Base-by-base conservation (phyloP, 305 asterid species). In the Fraxinus sp. region DNA sequence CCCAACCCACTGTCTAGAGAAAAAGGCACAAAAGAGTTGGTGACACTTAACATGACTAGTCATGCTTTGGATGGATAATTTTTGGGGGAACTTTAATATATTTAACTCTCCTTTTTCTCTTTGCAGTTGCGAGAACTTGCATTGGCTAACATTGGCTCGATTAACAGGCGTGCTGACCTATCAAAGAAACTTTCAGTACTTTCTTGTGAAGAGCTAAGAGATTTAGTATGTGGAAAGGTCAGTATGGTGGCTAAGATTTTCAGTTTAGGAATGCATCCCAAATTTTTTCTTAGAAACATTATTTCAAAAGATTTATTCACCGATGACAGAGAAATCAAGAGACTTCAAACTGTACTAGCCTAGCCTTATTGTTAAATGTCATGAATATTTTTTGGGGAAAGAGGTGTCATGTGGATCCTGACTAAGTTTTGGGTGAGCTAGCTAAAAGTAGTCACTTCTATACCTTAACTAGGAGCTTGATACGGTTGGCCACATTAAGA, bases 91-190 rank as follows among this genome's bases (percentile, higher is more conserved):
- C 16, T 68, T 44, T 18, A 66, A 66, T 78, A 44, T 72, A 52
- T 80, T 80, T 70, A 76, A 80, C 33, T 73, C 24, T 36, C 72
- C 26, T 76, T 85, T 52, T 41, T 32, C 74, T 74, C 79, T 84
- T 83, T 92, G 92, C 84, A 95, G 99, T 87, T 96, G 87, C 91
- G 85, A 84, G 98, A 94, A 86, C 97, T 96, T 86, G 97, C 98
- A 66, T 81, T 96, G 94, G 95, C 95, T 64, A 96, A 96, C 91
- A 90, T 96, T 81, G 99, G 98, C 7, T 89, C 98, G 78, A 91
- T 94, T 78, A 87, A 93, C 88, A 92, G 79, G 89, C 99, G 98
- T 55, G 91, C 91, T 39, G 97, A 94, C 89, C 94, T 96, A 78
- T 89, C 98, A 72, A 96, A 92, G 89, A 96, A 91, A 87, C 94